Conservation (phyloP, 768 basidiomycete species). For the Suillus fuscotomentosus region DNA sequence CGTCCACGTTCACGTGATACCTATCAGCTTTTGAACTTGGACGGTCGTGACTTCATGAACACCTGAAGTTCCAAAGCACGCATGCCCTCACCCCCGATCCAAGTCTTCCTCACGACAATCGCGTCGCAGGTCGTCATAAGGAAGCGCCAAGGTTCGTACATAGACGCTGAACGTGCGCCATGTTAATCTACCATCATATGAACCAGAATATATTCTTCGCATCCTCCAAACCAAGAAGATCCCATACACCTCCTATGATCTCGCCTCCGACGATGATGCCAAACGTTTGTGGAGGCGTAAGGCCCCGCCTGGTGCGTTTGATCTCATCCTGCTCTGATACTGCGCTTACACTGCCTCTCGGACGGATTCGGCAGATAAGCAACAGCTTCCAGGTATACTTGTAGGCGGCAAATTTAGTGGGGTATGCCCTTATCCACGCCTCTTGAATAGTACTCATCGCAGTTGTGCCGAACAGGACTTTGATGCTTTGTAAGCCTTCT, state of each 20-base stretch:
- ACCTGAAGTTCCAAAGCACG: background rate
- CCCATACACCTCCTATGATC: constrained; percentile 76
- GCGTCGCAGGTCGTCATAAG: constrained; percentile 76
- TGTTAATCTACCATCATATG: background rate
- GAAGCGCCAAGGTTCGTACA: constrained; percentile 67
- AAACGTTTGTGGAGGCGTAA: constrained; percentile 81
- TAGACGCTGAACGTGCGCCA: background rate
- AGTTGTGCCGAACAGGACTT: constrained; percentile 48
- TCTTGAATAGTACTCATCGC: constrained; percentile 9
- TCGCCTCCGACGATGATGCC: constrained; percentile 81
- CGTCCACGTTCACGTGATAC: constrained; percentile 1
- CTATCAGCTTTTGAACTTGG: background rate
- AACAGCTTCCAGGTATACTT: constrained; percentile 81
- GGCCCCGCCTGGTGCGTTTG: constrained; percentile 57
- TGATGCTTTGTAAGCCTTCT: constrained; percentile 61
- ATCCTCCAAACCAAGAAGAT: constrained; percentile 87
- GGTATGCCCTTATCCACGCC: constrained; percentile 42
- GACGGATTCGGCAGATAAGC: constrained; percentile 55
- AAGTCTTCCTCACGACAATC: constrained; percentile 83
- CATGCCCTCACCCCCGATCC: constrained; percentile 83
- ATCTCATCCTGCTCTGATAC: background rate
- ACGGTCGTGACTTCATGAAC: background rate
- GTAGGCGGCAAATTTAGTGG: constrained; percentile 76
- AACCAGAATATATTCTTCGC: constrained; percentile 73
- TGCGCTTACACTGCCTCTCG: constrained; percentile 2